Evolutionary conservation across 306 rosid genomes (phyloP), one percentile per base, ranked within the genome.

Genomic region (Castanopsis chinensis): DNA sequence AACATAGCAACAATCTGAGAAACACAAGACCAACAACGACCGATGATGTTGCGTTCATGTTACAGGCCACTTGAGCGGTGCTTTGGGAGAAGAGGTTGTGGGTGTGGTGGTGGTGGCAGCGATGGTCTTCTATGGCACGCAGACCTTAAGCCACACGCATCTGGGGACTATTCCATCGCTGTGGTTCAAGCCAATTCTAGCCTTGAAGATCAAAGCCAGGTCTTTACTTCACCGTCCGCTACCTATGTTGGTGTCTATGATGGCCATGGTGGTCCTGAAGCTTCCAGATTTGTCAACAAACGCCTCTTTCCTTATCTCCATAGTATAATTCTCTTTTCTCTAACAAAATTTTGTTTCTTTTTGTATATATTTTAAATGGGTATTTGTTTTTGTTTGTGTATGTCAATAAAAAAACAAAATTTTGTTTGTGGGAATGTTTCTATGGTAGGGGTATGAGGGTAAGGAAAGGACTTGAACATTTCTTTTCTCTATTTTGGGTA

Each of bases 221-320:
- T 95, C 21, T 91, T 89, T 14, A 87, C 97, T 49, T 91, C 98
- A 2, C 93, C 99, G 8, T 88, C 90, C 8, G 96, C 94, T 56
- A 91, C 97, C 18, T 95, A 86, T 60, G 85, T 95, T 59, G 99
- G 99, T 19, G 97, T 95, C 23, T 95, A 87, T 28, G 99, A 95
- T 73, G 99, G 99, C 64, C 99, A 95, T 43, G 99, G 99, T 45
- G 99, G 99, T 1, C 97, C 98, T 1, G 93, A 95, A 86, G 99
- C 99, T 86, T 91, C 99, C 64, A 80, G 96, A 83, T 95, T 95
- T 79, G 91, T 93, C 75, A 93, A 93, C 79, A 89, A 81, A 25
- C 95, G 85, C 70, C 88, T 95, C 19, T 89, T 95, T 76, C 89
- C 96, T 41, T 86, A 77, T 79, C 79, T 95, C 52, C 93, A 89